Evolutionary conservation across 2,329 filamentous ascomycete genomes (phyloP), one percentile per base, ranked within the genome.

Genomic region (Paecilomyces variotii): DNA sequence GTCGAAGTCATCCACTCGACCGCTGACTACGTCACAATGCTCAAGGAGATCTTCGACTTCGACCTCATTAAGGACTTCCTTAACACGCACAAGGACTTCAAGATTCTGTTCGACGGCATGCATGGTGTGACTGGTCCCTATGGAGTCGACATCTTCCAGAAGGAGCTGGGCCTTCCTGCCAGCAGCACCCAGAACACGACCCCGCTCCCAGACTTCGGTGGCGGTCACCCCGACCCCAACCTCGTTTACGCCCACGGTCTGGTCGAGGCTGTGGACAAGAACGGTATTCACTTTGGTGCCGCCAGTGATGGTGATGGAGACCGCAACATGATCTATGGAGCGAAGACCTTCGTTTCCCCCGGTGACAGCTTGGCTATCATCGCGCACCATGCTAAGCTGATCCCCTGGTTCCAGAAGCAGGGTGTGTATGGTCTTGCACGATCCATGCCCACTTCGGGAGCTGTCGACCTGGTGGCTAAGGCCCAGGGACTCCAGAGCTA

Each of bases 261-360:
- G 50, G 94, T 99, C 60, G 91, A 96, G 70, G 89, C 87, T 61
- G 94, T 99, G 50, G 91, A 99, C 77, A 90, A 90, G 80, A 87
- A 90, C 69, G 84, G 86, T 60, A 91, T 99, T 64, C 94, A 95
- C 72, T 99, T 99, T 69, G 94, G 94, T 71, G 94, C 94, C 60
- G 94, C 94, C 54, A 96, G 90, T 63, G 94, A 99, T 67, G 94
- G 94, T 67, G 94, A 99, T 69, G 94, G 94, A 70, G 94, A 99
- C 81, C 90, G 94, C 68, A 99, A 99, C 86, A 99, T 99, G 94
- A 99, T 99, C 72, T 99, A 99, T 78, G 94, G 94, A 63, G 92
- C 93, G 65, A 93, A 95, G 70, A 87, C 89, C 52, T 99, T 99
- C 72, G 94, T 99, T 62, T 97, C 93, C 6, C 94, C 94, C 6